phyloP scores from a whole-genome alignment of 805 yeast species.

The Scheffersomyces coipomensis region DNA sequence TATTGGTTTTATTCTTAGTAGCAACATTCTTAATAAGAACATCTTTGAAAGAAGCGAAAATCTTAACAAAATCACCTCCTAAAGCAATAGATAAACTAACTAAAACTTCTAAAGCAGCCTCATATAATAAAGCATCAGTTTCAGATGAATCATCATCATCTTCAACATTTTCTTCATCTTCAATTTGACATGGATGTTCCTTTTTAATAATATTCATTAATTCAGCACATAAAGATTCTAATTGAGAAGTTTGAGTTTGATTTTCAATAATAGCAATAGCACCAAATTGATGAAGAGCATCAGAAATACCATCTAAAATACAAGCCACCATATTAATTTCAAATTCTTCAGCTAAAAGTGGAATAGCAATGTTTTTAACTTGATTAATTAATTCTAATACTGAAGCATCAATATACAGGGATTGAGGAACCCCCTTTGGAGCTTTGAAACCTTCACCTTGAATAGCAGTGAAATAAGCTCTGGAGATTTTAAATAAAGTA shows the following conservation, averaged over 20 bases:
- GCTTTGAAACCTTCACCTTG: constrained; percentile 47
- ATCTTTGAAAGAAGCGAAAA: constrained; percentile 72
- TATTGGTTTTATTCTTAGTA: constrained; percentile 64
- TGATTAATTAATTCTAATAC: constrained; percentile 59
- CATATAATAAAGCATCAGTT: constrained; percentile 67
- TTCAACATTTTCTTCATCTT: constrained; percentile 65
- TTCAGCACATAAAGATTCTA: constrained; percentile 70
- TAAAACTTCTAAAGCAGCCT: constrained; percentile 82
- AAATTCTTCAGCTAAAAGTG: constrained; percentile 70
- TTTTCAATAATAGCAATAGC: constrained; percentile 65
- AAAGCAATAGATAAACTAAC: constrained; percentile 74
- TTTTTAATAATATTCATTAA: constrained; percentile 73
- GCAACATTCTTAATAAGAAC: constrained; percentile 55
- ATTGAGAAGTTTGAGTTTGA: constrained; percentile 47
- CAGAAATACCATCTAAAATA: constrained; percentile 71
- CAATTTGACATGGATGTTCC: constrained; percentile 80
- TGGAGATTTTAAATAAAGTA: constrained; percentile 79
- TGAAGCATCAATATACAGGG: constrained; percentile 57
- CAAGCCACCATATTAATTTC: constrained; percentile 81
- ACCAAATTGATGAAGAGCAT: constrained; percentile 69
- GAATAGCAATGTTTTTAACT: constrained; percentile 66
- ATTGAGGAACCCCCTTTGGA: constrained; percentile 64
- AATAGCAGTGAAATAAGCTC: constrained; percentile 60
- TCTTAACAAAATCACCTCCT: constrained; percentile 71
- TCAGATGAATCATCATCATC: constrained; percentile 50